phyloP scores from a whole-genome alignment of 1,139 yeast genomes.

The Keqinozyma sinolaborantium region DNA sequence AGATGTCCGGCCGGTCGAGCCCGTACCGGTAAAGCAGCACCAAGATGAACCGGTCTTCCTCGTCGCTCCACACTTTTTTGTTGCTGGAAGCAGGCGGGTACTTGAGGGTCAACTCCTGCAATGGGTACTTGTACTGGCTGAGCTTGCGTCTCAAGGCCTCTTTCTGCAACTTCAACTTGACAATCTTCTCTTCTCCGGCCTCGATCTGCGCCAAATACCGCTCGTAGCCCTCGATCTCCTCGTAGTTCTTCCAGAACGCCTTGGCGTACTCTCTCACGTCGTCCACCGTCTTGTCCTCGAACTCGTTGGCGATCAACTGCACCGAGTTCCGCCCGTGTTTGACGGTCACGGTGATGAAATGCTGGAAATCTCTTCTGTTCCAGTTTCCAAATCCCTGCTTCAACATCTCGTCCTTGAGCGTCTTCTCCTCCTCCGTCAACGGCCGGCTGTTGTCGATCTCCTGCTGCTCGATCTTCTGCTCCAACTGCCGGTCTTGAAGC shows the following conservation, averaged over 20 bases:
- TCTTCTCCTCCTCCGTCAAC: constrained; percentile 65
- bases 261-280: constrained; percentile 65
- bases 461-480: constrained; percentile 54
- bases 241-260: constrained; percentile 63
- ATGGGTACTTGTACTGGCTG: constrained; percentile 57
- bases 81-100: constrained; percentile 58
- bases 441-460: constrained; percentile 64
- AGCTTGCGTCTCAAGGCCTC: constrained; percentile 66
- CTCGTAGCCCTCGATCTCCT: constrained; percentile 71
- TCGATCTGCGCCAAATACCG: constrained; percentile 64
- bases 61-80: constrained; percentile 63
- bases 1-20: constrained; percentile 59
- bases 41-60: constrained; percentile 69
- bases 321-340: constrained; percentile 70
- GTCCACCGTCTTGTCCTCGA: constrained; percentile 63
- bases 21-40: constrained; percentile 67
- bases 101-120: constrained; percentile 59
- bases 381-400: constrained; percentile 61
- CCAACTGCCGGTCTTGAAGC: constrained; percentile 44
- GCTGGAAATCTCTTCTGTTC: constrained; percentile 71
- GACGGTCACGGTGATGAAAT: constrained; percentile 56
- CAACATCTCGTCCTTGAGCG: constrained; percentile 50
- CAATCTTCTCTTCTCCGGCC: constrained; percentile 69
- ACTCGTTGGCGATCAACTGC: constrained; percentile 56
- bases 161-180: constrained; percentile 56